Evolutionary conservation across 768 basidiomycete species (phyloP).

Genomic region (Trametes meyenii): DNA sequence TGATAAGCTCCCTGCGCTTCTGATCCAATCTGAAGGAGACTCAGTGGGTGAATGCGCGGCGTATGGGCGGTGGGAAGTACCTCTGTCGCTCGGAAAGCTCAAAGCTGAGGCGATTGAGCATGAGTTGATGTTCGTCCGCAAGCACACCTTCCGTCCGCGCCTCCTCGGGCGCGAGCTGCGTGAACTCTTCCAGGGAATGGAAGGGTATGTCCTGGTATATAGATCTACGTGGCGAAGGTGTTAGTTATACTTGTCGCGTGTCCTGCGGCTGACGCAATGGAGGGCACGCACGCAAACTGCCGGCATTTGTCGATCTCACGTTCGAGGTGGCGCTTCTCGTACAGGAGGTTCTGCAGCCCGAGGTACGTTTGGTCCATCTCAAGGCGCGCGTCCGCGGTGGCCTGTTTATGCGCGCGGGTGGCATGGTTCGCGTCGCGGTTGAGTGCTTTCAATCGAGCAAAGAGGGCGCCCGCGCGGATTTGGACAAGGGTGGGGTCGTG

Average conservation of each 20-base stretch:
- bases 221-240: slow-evolving; percentile 50
- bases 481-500: slow-evolving; percentile 56
- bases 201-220: slow-evolving; percentile 88
- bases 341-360: slow-evolving; percentile 82
- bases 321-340: slow-evolving; percentile 88
- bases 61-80: slow-evolving; percentile 42
- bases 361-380: slow-evolving; percentile 92
- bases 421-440: slow-evolving; percentile 74
- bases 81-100: slow-evolving; percentile 88
- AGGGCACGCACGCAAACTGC: slow-evolving; percentile 78
- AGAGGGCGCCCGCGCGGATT: slow-evolving; percentile 72
- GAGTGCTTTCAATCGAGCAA: slow-evolving; percentile 77
- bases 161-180: slow-evolving; percentile 66
- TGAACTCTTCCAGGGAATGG: slow-evolving; percentile 70
- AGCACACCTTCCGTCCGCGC: slow-evolving; percentile 62
- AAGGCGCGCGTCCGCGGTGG: slow-evolving; percentile 72
- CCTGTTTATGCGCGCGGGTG: slow-evolving; percentile 72
- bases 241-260: slow-evolving; percentile 1
- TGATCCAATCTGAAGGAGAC: slow-evolving; percentile 62
- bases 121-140: slow-evolving; percentile 76
- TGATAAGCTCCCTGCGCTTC: slow-evolving; percentile 64
- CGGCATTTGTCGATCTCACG: slow-evolving; percentile 92
- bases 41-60: slow-evolving; percentile 12
- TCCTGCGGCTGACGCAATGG: neutral
- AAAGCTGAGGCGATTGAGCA: slow-evolving; percentile 86